phyloP scores from a whole-genome alignment of 805 yeast genomes.

The Kregervanrija delftensis region DNA sequence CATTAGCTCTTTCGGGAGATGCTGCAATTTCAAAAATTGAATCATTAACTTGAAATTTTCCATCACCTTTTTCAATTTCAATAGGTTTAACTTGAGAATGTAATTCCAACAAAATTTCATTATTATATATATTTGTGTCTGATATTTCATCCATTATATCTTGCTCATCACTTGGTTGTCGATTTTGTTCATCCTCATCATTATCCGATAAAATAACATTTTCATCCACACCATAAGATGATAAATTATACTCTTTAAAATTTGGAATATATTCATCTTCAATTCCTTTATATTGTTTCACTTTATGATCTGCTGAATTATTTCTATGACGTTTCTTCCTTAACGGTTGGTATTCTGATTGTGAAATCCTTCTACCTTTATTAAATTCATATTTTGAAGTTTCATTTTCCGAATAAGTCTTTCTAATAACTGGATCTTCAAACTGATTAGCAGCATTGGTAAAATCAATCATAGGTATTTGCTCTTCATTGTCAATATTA shows the following conservation, averaged over 20 bases:
- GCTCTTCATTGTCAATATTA: conserved; percentile 26
- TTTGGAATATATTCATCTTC: conserved; percentile 78
- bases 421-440: conserved; percentile 25
- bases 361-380: conserved; percentile 16
- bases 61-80: conserved; percentile 11
- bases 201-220: conserved; percentile 3
- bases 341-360: conserved; percentile 12
- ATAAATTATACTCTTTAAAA: conserved; percentile 31
- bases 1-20: conserved; percentile 32
- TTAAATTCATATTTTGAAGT: conserved; percentile 49
- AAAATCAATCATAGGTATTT: conserved; percentile 19
- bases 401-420: conserved; percentile 63
- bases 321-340: background rate
- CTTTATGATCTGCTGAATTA: conserved; percentile 2
- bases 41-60: conserved; percentile 11
- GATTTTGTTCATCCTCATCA: conserved; percentile 1
- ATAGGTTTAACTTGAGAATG: conserved; percentile 27
- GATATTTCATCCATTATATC: no score
- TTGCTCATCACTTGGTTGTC: no score
- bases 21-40: conserved; percentile 20
- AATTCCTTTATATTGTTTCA: conserved; percentile 33
- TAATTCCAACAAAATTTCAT: background rate
- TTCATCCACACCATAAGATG: conserved; percentile 15
- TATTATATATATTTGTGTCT: background rate
- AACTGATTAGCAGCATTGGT: conserved; percentile 14